phyloP scores from a whole-genome alignment of 305 asterid genomes.

The Euphrasia arctica region DNA sequence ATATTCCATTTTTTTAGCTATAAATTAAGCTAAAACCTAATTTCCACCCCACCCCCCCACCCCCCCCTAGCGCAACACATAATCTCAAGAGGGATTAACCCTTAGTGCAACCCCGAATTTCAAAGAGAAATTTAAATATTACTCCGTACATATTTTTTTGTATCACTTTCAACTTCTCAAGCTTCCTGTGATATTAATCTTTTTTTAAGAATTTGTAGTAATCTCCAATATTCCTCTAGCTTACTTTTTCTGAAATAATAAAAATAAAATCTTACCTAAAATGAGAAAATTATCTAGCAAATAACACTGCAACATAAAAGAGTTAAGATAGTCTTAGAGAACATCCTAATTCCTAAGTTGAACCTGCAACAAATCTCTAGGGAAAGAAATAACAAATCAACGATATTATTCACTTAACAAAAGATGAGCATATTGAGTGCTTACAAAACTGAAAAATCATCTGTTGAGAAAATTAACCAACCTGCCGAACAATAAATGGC shows the following conservation, averaged over 20 bases:
- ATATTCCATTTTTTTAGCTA: neutral
- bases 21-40: too few relatives aligned
- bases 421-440: neutral
- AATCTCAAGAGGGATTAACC: too few relatives aligned
- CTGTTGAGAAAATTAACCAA: slow-evolving; percentile 29
- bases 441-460: neutral
- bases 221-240: neutral
- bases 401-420: neutral
- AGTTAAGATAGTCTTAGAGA: neutral
- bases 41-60: too few relatives aligned
- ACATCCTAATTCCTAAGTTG: neutral
- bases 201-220: slow-evolving; percentile 11
- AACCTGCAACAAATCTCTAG: neutral
- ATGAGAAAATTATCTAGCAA: neutral
- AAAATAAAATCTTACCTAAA: neutral
- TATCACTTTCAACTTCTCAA: neutral
- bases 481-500: slow-evolving; percentile 86
- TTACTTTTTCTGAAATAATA: slow-evolving; percentile 1
- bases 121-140: too few relatives aligned
- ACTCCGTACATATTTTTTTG: too few relatives aligned
- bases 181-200: slow-evolving; percentile 2
- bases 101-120: too few relatives aligned
- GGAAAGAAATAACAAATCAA: neutral
- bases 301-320: neutral
- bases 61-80: too few relatives aligned